Base-by-base conservation (phyloP, 1,284 basidiomycete genomes). In the Rhodotorula sp. region DNA sequence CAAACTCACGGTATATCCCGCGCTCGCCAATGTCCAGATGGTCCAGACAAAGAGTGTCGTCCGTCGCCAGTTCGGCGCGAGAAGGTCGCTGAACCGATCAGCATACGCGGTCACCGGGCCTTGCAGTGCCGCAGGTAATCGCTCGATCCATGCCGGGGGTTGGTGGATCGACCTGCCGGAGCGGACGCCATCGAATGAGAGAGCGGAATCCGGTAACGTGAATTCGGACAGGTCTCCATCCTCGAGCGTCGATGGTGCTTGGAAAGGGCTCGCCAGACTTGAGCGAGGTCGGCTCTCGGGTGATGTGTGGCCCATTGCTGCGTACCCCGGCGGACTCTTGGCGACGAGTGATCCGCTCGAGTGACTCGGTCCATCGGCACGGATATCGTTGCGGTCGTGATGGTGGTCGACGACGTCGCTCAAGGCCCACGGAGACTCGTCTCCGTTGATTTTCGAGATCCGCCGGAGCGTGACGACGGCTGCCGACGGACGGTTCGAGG, bases 401-500 rank as follows among this genome's bases (percentile, higher is more conserved):
- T 54, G n/a, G 26, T 15, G 77, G 77, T 89, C 90, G 66, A 85
- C 82, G 0, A 95, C 91, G 72, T 95, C 93, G 37, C 85, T 85
- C 12, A 89, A 80, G 42, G 85, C 85, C 58, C 94, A 84, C 18
- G 83, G 81, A 2, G 92, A 80, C 57, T 87, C 82, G 46, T 87
- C 86, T 22, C 90, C 91, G 79, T 97, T 96, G 82, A 89, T 93
- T 54, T 84, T 85, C 3, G 90, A 91, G 57, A 97, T 96, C 72
- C 89, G 82, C 74, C 89, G 87, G 0, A 97, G 84, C 3, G 88
- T 88, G 71, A 90, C 86, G 54, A 94, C 81, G 0, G 94, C 94
- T 77, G 95, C 93, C 64, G 87, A 85, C 44, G 86, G 86, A 45
- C 91, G 85, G 15, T 92, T 91, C 0, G 89, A 88, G 57, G 92